Evolutionary conservation across 179 eudicot genomes (phyloP).

Genomic region (Carnegiea gigantea): DNA sequence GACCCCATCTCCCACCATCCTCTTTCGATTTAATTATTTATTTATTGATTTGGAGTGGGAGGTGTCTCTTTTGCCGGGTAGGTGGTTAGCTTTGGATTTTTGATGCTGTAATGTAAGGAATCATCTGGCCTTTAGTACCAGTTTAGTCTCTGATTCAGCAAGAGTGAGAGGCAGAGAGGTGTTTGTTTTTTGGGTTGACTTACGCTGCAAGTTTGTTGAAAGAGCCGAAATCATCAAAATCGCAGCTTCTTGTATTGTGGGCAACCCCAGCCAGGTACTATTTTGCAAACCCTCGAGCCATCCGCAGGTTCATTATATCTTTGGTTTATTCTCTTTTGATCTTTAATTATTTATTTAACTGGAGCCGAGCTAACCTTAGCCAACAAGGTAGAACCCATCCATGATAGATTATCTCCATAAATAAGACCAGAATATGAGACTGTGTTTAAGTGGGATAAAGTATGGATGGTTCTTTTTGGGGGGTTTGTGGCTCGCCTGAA

Average conservation of each 20-base stretch:
- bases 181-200: background rate
- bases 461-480: too few relatives aligned
- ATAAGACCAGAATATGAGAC: too few relatives aligned
- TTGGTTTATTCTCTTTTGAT: too few relatives aligned
- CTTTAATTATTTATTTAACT: too few relatives aligned
- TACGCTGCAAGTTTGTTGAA: background rate
- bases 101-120: background rate
- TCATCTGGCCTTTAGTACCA: background rate
- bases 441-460: too few relatives aligned
- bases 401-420: too few relatives aligned
- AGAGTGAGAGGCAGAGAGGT: background rate
- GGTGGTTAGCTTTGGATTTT: background rate
- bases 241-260: constrained; percentile 8
- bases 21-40: background rate
- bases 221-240: constrained; percentile 13
- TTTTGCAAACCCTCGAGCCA: background rate
- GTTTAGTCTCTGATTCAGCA: background rate
- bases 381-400: too few relatives aligned
- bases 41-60: background rate
- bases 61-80: constrained; percentile 8
- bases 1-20: too few relatives aligned
- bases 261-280: constrained; percentile 24
- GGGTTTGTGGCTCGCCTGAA: too few relatives aligned
- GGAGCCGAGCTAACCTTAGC: too few relatives aligned
- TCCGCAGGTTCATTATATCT: background rate